A percentile compares a stretch with the other conserved stretches of the same genome.
phyloP scores from a whole-genome alignment of 2,329 filamentous ascomycete genomes.

The Paecilomyces sp. region DNA sequence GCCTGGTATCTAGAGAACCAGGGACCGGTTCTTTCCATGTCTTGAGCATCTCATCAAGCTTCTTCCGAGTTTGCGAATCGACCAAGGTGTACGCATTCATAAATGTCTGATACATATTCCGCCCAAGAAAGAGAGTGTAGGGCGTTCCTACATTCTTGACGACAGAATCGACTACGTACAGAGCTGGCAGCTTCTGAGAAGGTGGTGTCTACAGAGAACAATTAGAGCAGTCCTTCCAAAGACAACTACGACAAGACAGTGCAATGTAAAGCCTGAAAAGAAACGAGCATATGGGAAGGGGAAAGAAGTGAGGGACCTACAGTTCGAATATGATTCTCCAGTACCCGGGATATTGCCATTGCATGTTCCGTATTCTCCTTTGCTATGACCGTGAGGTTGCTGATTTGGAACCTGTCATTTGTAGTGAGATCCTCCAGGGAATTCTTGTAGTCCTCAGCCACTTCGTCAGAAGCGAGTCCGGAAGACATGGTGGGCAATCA shows the following conservation, averaged over 20 bases:
- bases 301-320: conserved; percentile 52
- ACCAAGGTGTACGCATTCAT: conserved; percentile 95
- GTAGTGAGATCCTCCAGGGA: conserved; percentile 84
- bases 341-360: conserved; percentile 78
- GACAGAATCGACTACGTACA: conserved; percentile 96
- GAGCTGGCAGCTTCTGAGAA: conserved; percentile 82
- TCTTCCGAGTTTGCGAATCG: conserved; percentile 71
- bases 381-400: conserved; percentile 93
- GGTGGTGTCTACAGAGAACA: conserved; percentile 63
- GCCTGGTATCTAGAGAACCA: conserved; percentile 83
- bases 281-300: conserved; percentile 6
- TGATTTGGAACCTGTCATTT: conserved; percentile 93
- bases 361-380: conserved; percentile 97
- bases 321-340: conserved; percentile 90
- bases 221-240: conserved; percentile 24
- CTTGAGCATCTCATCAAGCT: conserved; percentile 94
- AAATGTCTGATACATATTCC: conserved; percentile 86
- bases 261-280: conserved; percentile 4
- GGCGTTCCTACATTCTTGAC: conserved; percentile 98
- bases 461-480: conserved; percentile 63
- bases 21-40: conserved; percentile 98
- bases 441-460: conserved; percentile 90
- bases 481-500: conserved; percentile 53
- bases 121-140: conserved; percentile 90
- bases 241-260: conserved; percentile 13